phyloP scores from a whole-genome alignment of 495 filamentous ascomycete species.

The Podospora fimiseda region DNA sequence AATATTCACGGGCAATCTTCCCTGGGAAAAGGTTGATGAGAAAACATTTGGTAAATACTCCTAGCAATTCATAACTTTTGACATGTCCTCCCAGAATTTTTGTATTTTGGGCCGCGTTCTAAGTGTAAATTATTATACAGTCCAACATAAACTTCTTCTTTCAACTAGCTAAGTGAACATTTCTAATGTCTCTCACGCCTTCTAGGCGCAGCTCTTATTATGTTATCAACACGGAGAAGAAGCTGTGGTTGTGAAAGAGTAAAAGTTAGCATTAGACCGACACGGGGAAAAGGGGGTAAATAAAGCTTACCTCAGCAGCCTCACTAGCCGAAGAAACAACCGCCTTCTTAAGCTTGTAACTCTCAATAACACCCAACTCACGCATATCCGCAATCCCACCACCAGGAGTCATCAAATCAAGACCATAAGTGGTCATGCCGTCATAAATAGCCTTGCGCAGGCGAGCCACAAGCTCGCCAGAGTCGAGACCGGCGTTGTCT shows the following conservation, averaged over 20 bases:
- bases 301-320: constrained; percentile 76
- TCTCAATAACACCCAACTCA: constrained; percentile 91
- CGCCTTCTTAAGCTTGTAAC: constrained; percentile 96
- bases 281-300: constrained; percentile 3
- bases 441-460: constrained; percentile 90
- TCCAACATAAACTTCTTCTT: too few relatives aligned
- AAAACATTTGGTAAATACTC: too few relatives aligned
- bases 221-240: constrained; percentile 32
- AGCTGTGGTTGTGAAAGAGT: constrained; percentile 16
- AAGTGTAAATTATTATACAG: constrained; percentile 20
- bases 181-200: constrained; percentile 30
- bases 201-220: constrained; percentile 35
- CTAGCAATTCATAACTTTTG: too few relatives aligned
- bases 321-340: constrained; percentile 93
- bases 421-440: constrained; percentile 82
- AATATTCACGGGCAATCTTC: too few relatives aligned
- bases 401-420: constrained; percentile 84
- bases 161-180: too few relatives aligned
- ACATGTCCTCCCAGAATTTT: too few relatives aligned
- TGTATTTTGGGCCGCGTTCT: too few relatives aligned
- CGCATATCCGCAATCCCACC: constrained; percentile 96
- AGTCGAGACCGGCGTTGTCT: constrained; percentile 95
- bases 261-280: constrained; percentile 9
- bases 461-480: constrained; percentile 84
- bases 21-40: too few relatives aligned